Conservation (phyloP, 352 stramenopile species). For the Blastocystis sp. region DNA sequence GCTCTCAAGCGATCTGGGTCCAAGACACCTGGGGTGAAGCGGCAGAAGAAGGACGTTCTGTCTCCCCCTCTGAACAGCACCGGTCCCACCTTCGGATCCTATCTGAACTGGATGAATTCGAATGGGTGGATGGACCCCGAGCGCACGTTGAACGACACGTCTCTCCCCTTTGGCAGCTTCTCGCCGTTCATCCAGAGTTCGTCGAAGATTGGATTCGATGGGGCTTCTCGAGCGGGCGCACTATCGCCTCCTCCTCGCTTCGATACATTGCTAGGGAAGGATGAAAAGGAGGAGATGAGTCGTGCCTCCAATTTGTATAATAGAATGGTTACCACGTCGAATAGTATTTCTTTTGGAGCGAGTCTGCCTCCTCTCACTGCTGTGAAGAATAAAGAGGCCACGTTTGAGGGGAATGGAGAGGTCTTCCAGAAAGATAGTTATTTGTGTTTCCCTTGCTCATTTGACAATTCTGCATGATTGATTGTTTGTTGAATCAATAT, state of each 20-base stretch:
- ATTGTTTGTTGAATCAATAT: background rate
- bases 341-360: background rate
- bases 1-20: background rate
- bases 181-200: background rate
- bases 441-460: slow-evolving; percentile 32
- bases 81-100: background rate
- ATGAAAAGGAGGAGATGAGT: background rate
- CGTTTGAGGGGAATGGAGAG: background rate
- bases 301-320: slow-evolving; percentile 9
- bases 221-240: background rate
- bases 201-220: background rate
- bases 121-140: slow-evolving; percentile 19
- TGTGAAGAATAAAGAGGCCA: background rate
- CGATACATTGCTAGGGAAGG: background rate
- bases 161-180: background rate
- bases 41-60: background rate
- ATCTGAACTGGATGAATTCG: background rate
- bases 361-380: background rate
- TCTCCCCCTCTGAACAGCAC: background rate
- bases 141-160: background rate
- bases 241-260: background rate
- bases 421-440: slow-evolving; percentile 51
- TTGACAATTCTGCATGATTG: slow-evolving; percentile 12
- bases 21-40: background rate
- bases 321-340: background rate